phyloP scores from a whole-genome alignment of 1,284 basidiomycete genomes.

The Apiotrichum porosum region DNA sequence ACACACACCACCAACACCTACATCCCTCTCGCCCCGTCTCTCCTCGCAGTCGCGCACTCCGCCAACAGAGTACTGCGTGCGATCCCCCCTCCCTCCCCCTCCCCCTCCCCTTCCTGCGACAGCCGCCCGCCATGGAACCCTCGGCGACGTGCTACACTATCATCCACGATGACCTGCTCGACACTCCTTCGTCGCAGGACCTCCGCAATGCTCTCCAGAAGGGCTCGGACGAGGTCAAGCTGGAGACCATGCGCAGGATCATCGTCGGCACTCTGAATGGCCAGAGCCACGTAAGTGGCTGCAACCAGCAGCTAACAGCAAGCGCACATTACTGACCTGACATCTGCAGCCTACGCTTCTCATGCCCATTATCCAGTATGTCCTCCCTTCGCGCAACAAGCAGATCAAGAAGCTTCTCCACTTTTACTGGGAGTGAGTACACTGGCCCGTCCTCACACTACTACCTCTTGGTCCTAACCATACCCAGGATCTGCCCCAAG shows the following conservation, averaged over 20 bases:
- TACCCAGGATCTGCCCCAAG: conserved; percentile 76
- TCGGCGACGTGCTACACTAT: conserved; percentile 70
- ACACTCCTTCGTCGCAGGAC: conserved; percentile 75
- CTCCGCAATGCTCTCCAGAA: conserved; percentile 85
- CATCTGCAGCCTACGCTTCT: conserved; percentile 74
- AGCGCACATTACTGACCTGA: not conserved
- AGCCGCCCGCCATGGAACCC: conserved; percentile 40
- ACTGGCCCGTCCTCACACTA: no score
- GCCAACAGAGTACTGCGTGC: no score
- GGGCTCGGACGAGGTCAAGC: conserved; percentile 88
- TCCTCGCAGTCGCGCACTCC: no score
- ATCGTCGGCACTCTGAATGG: conserved; percentile 95
- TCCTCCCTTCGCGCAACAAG: conserved; percentile 92
- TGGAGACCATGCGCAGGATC: conserved; percentile 94
- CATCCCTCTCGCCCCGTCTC: no score
- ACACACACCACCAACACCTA: no score
- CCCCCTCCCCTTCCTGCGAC: conserved; percentile 1
- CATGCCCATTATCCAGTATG: conserved; percentile 99
- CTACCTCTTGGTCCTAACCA: not conserved
- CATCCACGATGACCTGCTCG: conserved; percentile 67
- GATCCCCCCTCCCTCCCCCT: not conserved
- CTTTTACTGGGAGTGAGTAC: conserved; percentile 86
- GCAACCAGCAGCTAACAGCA: not conserved
- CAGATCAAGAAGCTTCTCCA: conserved; percentile 97
- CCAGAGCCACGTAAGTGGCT: conserved; percentile 58